Evolutionary conservation across 495 filamentous ascomycete genomes (phyloP).

Genomic region (Penicillium steckii): DNA sequence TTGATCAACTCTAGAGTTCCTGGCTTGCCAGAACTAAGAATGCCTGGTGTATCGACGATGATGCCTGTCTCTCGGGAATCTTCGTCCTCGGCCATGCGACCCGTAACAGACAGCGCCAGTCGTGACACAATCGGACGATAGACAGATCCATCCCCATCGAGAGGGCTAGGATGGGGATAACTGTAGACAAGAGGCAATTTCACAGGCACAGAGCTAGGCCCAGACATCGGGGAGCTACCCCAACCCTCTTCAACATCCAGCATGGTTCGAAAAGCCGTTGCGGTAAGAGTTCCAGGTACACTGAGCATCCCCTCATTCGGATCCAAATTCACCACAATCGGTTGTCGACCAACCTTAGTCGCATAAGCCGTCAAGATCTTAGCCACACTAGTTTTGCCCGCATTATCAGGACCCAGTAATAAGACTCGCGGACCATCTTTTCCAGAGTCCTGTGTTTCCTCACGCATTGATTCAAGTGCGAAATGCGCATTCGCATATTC

Average conservation of each 20-base stretch:
- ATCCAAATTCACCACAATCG: conserved; percentile 83
- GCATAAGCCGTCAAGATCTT: conserved; percentile 83
- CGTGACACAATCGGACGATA: conserved; percentile 74
- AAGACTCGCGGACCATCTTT: conserved; percentile 76
- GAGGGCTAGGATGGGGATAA: conserved; percentile 69
- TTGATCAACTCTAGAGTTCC: conserved; percentile 70
- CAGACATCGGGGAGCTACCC: conserved; percentile 87
- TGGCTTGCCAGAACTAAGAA: conserved; percentile 57
- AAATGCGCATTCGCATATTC: conserved; percentile 86
- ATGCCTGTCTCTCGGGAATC: conserved; percentile 69
- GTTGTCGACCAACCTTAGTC: conserved; percentile 70
- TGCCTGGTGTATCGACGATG: conserved; percentile 82
- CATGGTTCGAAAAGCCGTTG: conserved; percentile 76
- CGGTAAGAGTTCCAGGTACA: conserved; percentile 81
- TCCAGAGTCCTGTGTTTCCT: conserved; percentile 46
- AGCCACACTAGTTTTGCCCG: conserved; percentile 81
- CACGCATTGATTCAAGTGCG: conserved; percentile 67
- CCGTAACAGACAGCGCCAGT: conserved; percentile 75
- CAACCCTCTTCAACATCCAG: conserved; percentile 90
- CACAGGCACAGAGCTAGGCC: conserved; percentile 81
- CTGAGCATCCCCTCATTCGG: conserved; percentile 81
- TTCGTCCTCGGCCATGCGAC: conserved; percentile 75
- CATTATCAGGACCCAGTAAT: conserved; percentile 75
- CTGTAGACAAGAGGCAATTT: conserved; percentile 93
- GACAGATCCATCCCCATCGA: conserved; percentile 67